Conservation (phyloP, 768 basidiomycete species). For the Mrakia blollopis region DNA sequence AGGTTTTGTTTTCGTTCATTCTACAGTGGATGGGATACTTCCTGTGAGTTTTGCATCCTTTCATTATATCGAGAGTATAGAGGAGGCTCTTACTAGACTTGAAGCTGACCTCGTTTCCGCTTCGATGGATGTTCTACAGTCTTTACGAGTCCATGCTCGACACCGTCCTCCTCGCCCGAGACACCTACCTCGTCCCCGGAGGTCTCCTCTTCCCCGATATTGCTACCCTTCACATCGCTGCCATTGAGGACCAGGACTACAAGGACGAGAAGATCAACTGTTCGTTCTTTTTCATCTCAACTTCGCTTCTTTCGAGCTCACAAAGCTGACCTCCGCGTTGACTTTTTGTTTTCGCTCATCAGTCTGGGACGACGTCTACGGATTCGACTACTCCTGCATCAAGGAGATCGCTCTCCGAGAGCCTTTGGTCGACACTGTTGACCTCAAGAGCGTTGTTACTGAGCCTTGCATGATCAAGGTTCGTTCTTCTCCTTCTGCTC, state of each 20-base stretch:
- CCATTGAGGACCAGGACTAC: constrained; percentile 98
- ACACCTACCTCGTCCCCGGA: constrained; percentile 86
- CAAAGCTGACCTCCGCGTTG: constrained; percentile 10
- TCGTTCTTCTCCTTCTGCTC: constrained; percentile 30
- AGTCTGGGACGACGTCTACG: constrained; percentile 99
- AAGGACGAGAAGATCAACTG: constrained; percentile 99
- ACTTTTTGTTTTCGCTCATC: background rate
- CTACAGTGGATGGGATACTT: constrained; percentile 96
- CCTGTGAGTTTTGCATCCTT: constrained; percentile 46
- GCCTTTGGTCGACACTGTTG: constrained; percentile 97
- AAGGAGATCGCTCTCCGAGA: constrained; percentile 96
- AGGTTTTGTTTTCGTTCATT: background rate
- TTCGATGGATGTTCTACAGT: background rate
- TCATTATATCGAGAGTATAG: background rate
- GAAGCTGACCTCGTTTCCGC: constrained; percentile 3
- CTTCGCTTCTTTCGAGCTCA: background rate
- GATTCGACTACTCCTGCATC: constrained; percentile 98
- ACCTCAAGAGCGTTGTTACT: constrained; percentile 88
- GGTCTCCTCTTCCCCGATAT: constrained; percentile 95
- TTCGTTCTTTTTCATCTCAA: constrained; percentile 48
- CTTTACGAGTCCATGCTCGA: constrained; percentile 99
- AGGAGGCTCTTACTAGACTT: background rate
- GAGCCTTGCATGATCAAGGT: constrained; percentile 88
- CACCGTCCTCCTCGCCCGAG: constrained; percentile 91
- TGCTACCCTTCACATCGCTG: constrained; percentile 85